These are phyloP conservation scores for Neospora caninum DNA, from an alignment of 169 alveolate species.

Conservation along the genomic window DNA sequence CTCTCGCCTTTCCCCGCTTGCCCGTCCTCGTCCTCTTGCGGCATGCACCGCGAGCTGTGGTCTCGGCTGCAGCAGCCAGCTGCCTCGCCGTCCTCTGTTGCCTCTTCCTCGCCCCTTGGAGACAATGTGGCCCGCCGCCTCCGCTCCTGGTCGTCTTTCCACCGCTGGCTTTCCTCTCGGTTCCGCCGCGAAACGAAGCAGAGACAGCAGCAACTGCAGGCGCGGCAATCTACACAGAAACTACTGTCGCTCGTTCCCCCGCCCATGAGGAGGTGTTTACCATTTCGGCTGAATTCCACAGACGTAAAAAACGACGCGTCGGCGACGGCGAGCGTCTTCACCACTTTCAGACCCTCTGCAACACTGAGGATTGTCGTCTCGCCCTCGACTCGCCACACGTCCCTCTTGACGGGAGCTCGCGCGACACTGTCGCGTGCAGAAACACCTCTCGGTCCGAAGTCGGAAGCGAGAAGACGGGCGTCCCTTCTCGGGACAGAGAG, in stretches of 20 bases:
- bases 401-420: background rate
- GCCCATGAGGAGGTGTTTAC: constrained; percentile 52
- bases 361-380: constrained; percentile 55
- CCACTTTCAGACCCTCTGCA: constrained; percentile 39
- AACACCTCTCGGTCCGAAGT: background rate
- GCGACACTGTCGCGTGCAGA: background rate
- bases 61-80: too few relatives aligned
- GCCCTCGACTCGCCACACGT: constrained; percentile 50
- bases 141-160: background rate
- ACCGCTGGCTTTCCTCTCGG: background rate
- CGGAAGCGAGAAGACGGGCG: background rate
- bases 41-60: background rate
- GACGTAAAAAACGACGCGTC: constrained; percentile 57
- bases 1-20: background rate
- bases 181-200: constrained; percentile 2
- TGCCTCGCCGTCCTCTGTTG: background rate
- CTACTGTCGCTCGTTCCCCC: constrained; percentile 44
- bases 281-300: constrained; percentile 60
- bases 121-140: background rate
- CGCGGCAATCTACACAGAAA: constrained; percentile 46
- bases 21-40: background rate
- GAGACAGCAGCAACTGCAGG: constrained; percentile 58
- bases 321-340: constrained; percentile 65
- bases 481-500: background rate
- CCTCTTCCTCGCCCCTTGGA: background rate